Base-by-base conservation (phyloP, 495 filamentous ascomycete species). In the Penicillium cosmopolitanum region DNA sequence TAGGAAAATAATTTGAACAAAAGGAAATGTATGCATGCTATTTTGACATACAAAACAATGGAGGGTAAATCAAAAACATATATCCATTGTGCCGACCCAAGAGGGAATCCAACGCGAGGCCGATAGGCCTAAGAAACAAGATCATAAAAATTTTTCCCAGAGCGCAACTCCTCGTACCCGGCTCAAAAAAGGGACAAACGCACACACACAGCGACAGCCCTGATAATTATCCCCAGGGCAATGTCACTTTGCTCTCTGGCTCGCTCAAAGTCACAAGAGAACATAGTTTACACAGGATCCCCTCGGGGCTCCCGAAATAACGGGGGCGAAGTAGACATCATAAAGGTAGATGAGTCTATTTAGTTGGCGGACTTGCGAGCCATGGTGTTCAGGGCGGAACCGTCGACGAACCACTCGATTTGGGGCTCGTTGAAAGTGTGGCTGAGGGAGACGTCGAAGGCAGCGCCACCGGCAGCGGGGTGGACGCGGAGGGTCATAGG, bases 361-460 rank as follows among this genome's bases (percentile, higher is more conserved):
- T 80, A 79, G 56, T 70, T 70, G 55, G n/a, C 70, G 60, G 76
- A 57, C 85, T 96, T 94, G 67, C 75, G 75, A 60, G 95, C 91
- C 95, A 98, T 98, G 67, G 93, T 96, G 85, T 98, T 98, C 67
- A 98, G 82, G 51, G 95, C 95, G 68, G 89, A 93, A 58, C 95
- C 95, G 70, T 97, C 91, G 80, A 90, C 90, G 86, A 98, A 98
- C 95, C 95, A 98, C 81, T 96, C 86, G 56, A 98, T 91, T 83
- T 98, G 95, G 57, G 87, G 84, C 74, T 90, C 91, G 82, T 98
- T 98, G 88, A 96, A 98, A 64, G 96, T 98, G 79, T 98, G 95
- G 70, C 79, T 79, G 52, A 98, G 87, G 81, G 90, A 84, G 62
- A 94, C 73, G 55, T 98, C 91, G 79, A 87, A 97, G 5, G 85